Percentiles rank a stretch among this genome's conserved stretches.
Evolutionary conservation across 345 rosid genomes (phyloP).

Genomic region (Gossypium australe): DNA sequence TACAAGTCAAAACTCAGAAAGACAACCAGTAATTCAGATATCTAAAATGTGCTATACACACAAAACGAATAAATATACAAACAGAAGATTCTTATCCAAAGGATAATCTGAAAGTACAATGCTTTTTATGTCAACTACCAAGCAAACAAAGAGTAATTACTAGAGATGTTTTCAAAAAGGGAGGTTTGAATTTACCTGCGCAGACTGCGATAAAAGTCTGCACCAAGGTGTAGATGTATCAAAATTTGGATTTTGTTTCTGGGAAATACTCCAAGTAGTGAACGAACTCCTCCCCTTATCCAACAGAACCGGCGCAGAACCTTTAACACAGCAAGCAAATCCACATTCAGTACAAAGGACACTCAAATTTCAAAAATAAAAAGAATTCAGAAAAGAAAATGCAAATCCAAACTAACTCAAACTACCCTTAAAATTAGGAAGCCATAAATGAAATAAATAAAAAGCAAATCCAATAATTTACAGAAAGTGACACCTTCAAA

Average conservation of each 20-base stretch:
- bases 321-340: constrained; percentile 28
- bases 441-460: too few relatives aligned
- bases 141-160: not conserved
- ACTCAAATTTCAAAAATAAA: not conserved
- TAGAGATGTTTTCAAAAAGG: not conserved
- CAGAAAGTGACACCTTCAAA: too few relatives aligned
- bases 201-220: constrained; percentile 66
- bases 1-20: not conserved
- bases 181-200: constrained; percentile 41
- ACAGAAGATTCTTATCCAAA: not conserved
- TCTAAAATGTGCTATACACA: not conserved
- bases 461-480: too few relatives aligned
- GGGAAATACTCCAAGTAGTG: constrained; percentile 37
- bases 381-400: not conserved
- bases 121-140: not conserved
- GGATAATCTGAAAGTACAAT: not conserved
- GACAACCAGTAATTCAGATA: not conserved
- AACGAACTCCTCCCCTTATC: constrained; percentile 55
- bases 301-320: constrained; percentile 41
- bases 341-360: constrained; percentile 8
- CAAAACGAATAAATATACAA: not conserved
- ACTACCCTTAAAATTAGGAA: too few relatives aligned
- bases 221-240: constrained; percentile 62
- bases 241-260: constrained; percentile 35
- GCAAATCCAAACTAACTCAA: constrained; percentile 7